A percentile compares a stretch with the other conserved stretches of the same genome.
Evolutionary conservation across 495 filamentous ascomycete species (phyloP).

Genomic region (Penicillium riverlandense): DNA sequence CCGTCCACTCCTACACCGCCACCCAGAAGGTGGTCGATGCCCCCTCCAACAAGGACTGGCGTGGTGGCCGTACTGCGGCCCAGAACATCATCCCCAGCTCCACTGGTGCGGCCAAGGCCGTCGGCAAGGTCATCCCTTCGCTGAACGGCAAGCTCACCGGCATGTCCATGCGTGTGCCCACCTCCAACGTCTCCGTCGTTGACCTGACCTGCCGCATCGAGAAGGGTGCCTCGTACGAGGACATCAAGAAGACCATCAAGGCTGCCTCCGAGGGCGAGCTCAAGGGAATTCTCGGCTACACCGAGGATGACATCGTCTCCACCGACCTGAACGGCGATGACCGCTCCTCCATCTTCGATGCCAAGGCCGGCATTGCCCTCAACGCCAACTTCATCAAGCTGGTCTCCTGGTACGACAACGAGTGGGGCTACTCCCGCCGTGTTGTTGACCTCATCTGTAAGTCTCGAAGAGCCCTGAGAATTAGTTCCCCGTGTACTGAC

Average conservation of each 20-base stretch:
- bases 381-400: constrained; percentile 99
- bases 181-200: constrained; percentile 97
- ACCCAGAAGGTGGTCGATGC: constrained; percentile 99
- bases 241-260: constrained; percentile 92
- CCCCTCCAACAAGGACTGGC: constrained; percentile 97
- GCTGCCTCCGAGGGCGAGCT: constrained; percentile 73
- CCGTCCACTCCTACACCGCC: constrained; percentile 98
- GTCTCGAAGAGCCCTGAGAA: constrained; percentile 5
- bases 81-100: constrained; percentile 99
- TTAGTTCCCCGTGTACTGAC: background rate
- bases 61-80: constrained; percentile 95
- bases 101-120: constrained; percentile 99
- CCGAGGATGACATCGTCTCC: constrained; percentile 96
- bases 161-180: constrained; percentile 99
- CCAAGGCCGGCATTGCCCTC: constrained; percentile 97
- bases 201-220: constrained; percentile 91
- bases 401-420: constrained; percentile 96
- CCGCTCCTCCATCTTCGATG: constrained; percentile 96
- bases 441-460: constrained; percentile 84
- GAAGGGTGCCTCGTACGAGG: constrained; percentile 82
- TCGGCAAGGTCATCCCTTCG: constrained; percentile 96
- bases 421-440: constrained; percentile 97
- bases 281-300: constrained; percentile 91
- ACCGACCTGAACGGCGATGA: constrained; percentile 86
- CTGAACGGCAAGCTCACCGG: constrained; percentile 99